Evolutionary conservation across 2,329 filamentous ascomycete genomes (phyloP).

Genomic region (Myriosclerotinia curreyana): DNA sequence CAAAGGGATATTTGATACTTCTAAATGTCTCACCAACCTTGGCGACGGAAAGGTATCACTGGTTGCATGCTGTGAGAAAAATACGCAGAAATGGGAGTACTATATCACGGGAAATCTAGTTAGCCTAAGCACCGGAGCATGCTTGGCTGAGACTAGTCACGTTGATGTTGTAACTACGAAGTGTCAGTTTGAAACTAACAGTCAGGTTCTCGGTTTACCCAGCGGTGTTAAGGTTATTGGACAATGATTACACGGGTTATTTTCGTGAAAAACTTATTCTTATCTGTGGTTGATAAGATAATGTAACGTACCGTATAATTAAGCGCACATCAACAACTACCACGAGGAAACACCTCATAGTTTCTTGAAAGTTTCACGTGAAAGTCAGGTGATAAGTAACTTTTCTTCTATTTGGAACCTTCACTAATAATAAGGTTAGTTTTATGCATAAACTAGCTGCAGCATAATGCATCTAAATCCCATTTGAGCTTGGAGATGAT

Average conservation of each 20-base stretch:
- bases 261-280: background rate
- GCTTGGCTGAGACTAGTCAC: slow-evolving; percentile 42
- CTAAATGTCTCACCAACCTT: slow-evolving; percentile 44
- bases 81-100: slow-evolving; percentile 45
- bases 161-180: slow-evolving; percentile 32
- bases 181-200: slow-evolving; percentile 43
- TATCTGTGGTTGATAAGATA: background rate
- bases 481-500: background rate
- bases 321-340: background rate
- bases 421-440: too few species aligned
- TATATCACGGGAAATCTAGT: slow-evolving; percentile 45
- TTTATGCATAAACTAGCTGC: background rate
- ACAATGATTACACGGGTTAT: background rate
- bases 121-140: slow-evolving; percentile 39
- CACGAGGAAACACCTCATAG: background rate
- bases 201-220: slow-evolving; percentile 48
- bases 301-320: too few species aligned
- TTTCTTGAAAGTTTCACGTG: background rate
- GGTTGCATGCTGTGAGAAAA: slow-evolving; percentile 40
- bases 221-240: slow-evolving; percentile 42
- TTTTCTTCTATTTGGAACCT: background rate
- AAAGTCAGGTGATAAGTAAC: background rate
- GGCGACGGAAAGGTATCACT: slow-evolving; percentile 34
- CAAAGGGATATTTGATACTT: slow-evolving; percentile 41
- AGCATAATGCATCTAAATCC: background rate